Base-by-base conservation (phyloP, 2,329 filamentous ascomycete genomes). In the Pseudogymnoascus sp. region DNA sequence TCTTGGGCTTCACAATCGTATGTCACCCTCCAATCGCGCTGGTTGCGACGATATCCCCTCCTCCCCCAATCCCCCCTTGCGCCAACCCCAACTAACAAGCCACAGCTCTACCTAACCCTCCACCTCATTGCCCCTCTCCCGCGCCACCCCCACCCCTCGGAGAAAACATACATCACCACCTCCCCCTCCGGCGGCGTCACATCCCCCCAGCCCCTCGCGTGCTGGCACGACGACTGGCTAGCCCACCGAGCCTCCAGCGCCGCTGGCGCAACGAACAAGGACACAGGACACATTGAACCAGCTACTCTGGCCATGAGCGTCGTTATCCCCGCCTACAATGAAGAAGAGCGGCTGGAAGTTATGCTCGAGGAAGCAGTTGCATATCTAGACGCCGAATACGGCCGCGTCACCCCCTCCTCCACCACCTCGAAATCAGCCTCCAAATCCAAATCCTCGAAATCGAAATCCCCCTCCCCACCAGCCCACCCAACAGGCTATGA, bases 291-390 rank as follows among this genome's bases (percentile, higher is more conserved):
- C 48, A 88, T 95, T 61, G 88, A 92, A 66, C 81, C 87, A 1
- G 83, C 92, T 12, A 86, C 92, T 65, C 76, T 97, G n/a, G 89
- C 88, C 72, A 86, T 99, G 79, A 94, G 89, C 61, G 86, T 97
- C 6, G 91, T 99, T 0, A 87, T 99, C 45, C 94, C 94, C 0
- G 94, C 94, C 8, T 99, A 92, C 81, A 99, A 99, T 68, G 94
- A 99, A 72, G 88, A 93, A 72, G 82, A 89, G 63, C 86, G 94
- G 31, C 81, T 99, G 55, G 81, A 85, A 10, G 88, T 87, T 9
- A 96, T 96, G 77, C 80, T 99, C 10, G 87, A 95, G 71, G 94
- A 99, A 75, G 92, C 94, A 1, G 88, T 97, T 27, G 86, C 85
- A 59, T 96, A 92, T 72, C 82, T 99, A 8, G 89, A 96, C 73